A percentile compares a stretch with the other conserved stretches of the same genome.
phyloP scores from a whole-genome alignment of 1,139 yeast genomes.

The Geotrichum carabidarum region DNA sequence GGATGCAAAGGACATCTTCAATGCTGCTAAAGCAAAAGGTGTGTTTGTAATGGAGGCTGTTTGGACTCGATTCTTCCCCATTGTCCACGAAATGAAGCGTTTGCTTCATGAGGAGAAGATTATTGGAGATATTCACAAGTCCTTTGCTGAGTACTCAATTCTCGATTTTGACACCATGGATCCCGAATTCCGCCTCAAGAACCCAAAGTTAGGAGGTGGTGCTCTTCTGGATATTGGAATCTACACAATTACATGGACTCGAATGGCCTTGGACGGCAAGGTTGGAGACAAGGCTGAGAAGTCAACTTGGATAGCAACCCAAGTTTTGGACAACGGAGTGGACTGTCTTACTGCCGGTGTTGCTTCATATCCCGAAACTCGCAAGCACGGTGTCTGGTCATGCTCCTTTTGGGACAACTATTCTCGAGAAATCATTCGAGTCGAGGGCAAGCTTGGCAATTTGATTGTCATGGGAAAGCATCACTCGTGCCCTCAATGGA shows the following conservation, averaged over 20 bases:
- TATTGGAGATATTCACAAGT: constrained; percentile 47
- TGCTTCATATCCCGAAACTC: constrained; percentile 30
- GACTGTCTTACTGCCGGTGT: constrained; percentile 32
- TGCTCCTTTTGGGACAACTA: constrained; percentile 29
- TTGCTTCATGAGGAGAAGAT: constrained; percentile 44
- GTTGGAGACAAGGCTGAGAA: constrained; percentile 31
- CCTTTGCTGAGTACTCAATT: constrained; percentile 39
- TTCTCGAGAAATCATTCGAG: constrained; percentile 26
- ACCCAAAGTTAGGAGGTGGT: constrained; percentile 54
- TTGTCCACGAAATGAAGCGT: constrained; percentile 40
- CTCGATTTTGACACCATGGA: constrained; percentile 34
- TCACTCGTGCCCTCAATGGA: constrained; percentile 32
- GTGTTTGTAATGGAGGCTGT: constrained; percentile 59
- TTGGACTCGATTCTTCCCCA: constrained; percentile 62
- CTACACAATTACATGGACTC: constrained; percentile 48
- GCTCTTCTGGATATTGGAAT: constrained; percentile 58
- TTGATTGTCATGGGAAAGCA: constrained; percentile 31
- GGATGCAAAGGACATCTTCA: constrained; percentile 45
- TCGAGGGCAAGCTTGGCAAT: constrained; percentile 37
- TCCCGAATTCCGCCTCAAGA: constrained; percentile 37
- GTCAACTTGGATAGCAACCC: constrained; percentile 23
- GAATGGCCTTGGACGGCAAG: constrained; percentile 32
- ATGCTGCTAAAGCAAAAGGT: constrained; percentile 44
- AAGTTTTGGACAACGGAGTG: constrained; percentile 30
- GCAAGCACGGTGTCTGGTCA: constrained; percentile 33